A percentile compares a stretch with the other conserved stretches of the same genome.
Conservation (phyloP, 768 basidiomycete genomes). For the Suillus brevipes region DNA sequence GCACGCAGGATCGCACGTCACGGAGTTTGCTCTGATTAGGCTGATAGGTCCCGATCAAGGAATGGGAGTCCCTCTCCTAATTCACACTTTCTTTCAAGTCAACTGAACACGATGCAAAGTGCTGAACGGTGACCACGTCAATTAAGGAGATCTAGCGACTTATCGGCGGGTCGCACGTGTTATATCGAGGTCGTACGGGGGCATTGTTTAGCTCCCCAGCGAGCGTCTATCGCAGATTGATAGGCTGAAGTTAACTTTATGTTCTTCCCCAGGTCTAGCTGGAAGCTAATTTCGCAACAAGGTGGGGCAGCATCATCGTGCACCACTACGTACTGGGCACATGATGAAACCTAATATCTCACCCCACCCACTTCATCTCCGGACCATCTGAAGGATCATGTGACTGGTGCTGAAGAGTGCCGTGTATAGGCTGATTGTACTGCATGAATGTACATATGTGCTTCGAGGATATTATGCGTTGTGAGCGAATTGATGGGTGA, state of each 20-base stretch:
- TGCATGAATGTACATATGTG: conserved; percentile 3
- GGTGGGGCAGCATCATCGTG: conserved; percentile 1
- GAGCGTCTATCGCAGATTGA: conserved; percentile 2
- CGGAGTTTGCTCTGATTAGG: neutral
- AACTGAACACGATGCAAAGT: neutral
- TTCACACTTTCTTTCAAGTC: neutral
- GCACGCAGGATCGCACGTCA: neutral
- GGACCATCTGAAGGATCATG: neutral
- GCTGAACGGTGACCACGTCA: neutral
- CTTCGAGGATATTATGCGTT: neutral
- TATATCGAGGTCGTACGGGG: neutral
- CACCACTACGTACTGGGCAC: neutral
- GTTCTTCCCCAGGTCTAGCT: neutral
- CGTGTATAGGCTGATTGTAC: neutral
- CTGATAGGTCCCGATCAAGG: neutral
- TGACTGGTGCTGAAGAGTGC: neutral
- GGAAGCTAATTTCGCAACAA: neutral
- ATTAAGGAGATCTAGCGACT: neutral
- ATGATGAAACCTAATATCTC: neutral
- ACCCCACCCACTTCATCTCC: conserved; percentile 4
- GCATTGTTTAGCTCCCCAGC: neutral
- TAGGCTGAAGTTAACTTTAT: neutral
- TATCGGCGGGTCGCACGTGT: neutral
- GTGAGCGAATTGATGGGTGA: conserved; percentile 3
- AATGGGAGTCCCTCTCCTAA: neutral